Evolutionary conservation across 306 rosid genomes (phyloP).

Genomic region (Trifolium repens): DNA sequence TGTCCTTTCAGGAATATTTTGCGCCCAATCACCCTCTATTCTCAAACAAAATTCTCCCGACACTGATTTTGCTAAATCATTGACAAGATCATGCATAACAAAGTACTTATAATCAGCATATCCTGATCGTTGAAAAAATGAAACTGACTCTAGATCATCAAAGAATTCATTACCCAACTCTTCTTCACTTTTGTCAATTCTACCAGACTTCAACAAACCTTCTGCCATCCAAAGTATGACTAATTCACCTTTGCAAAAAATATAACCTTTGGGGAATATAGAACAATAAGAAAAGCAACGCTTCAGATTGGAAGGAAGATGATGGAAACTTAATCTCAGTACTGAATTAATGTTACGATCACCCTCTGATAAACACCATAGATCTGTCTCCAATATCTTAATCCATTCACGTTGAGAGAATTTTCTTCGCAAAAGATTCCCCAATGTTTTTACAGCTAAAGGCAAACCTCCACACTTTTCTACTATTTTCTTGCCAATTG

Average conservation of each 20-base stretch:
- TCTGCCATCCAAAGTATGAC: background rate
- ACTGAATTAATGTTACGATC: background rate
- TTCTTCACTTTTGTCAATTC: background rate
- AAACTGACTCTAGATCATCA: background rate
- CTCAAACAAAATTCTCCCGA: background rate
- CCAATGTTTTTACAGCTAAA: background rate
- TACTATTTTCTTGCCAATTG: background rate
- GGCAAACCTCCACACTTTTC: slow-evolving; percentile 4
- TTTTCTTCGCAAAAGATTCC: background rate
- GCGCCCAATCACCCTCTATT: background rate
- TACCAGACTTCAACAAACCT: background rate
- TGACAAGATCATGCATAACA: background rate
- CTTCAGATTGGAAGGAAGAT: background rate
- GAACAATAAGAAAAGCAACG: background rate
- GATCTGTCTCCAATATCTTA: background rate
- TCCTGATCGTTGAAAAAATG: background rate
- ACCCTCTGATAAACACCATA: background rate
- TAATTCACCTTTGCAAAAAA: background rate
- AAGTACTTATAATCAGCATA: background rate
- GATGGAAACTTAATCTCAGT: background rate
- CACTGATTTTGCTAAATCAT: background rate
- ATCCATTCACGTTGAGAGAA: background rate
- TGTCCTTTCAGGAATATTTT: background rate
- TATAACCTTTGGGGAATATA: background rate
- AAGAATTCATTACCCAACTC: background rate